A percentile compares a stretch with the other conserved stretches of the same genome.
Evolutionary conservation across 2,329 filamentous ascomycete species (phyloP).

Genomic region (Alternaria atra): DNA sequence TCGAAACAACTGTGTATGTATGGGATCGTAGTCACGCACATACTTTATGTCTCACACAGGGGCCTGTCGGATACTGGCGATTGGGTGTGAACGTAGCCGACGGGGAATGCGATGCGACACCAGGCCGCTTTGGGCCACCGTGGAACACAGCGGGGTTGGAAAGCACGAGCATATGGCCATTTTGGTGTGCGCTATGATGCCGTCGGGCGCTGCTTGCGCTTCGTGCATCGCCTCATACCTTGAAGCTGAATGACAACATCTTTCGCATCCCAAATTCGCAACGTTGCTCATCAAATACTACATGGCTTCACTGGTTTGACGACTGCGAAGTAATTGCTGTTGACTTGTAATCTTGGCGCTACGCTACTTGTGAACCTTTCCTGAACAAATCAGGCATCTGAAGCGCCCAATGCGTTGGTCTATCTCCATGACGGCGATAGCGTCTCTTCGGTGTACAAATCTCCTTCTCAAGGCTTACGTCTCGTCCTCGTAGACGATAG

Average conservation of each 20-base stretch:
- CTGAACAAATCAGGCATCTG: neutral
- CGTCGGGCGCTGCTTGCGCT: neutral
- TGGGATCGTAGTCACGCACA: neutral
- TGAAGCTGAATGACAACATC: neutral
- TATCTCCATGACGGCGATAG: no score
- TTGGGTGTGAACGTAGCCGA: neutral
- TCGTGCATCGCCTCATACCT: neutral
- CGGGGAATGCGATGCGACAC: neutral
- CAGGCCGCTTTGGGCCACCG: neutral
- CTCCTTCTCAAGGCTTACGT: no score
- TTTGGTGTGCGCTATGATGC: neutral
- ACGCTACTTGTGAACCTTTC: neutral
- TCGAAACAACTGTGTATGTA: neutral
- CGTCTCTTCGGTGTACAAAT: no score
- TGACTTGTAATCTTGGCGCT: neutral
- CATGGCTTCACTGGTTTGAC: neutral
- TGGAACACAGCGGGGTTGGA: neutral
- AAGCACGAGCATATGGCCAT: neutral
- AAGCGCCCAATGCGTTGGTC: neutral
- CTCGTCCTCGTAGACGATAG: neutral
- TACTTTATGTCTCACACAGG: neutral
- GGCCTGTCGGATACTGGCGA: neutral
- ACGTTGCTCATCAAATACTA: neutral
- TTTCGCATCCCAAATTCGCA: neutral
- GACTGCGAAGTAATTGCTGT: neutral